Base-by-base conservation (phyloP, 75 land plant species). In the Ceratopteris richardii region DNA sequence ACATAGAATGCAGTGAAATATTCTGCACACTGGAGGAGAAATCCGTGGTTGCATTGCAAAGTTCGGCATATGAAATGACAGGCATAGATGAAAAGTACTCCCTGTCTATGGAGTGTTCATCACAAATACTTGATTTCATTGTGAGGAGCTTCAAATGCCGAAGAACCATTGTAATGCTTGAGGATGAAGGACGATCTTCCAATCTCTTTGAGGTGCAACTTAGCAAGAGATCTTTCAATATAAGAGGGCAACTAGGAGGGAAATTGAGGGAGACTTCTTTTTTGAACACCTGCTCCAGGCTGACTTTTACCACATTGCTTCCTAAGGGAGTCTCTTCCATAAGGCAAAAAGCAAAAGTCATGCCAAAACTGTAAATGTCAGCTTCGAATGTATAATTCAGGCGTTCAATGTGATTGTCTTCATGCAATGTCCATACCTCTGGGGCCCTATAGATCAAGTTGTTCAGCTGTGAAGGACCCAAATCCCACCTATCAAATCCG, bases 311-410 rank as follows among this genome's bases (percentile, higher is more conserved):
- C 22, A 2, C 50, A 21, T 18, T 46, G 50, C 12, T 17, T 21
- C 22, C 65, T 10, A 51, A 61, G 18, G 64, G 64, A 12, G 19
- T 13, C 43, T 58, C 33, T 7, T 53, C 63, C 10, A 63, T 64
- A 13, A 64, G 28, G 50, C 31, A 30, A 26, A 31, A 52, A 19
- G 46, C 46, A 18, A 31, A 61, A 0, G 23, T 28, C 67, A 65
- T 65, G 30, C 20, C 64, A 18, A 65, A 65, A 29, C 67, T 65
- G 3, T 65, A 65, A 12, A 65, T 65, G 28, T 65, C 67, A 4
- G 46, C 28, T 44, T 65, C 61, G 12, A 21, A 21, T n/a, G 50
- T 46, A 17, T 18, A 46, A 33, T 33, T 9, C 9, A 33, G 37
- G 3, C 9, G 3, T 21, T 46, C 17, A 17, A 21, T 5, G 13